phyloP scores from a whole-genome alignment of 768 basidiomycete genomes.

The Lactarius deliciosus region DNA sequence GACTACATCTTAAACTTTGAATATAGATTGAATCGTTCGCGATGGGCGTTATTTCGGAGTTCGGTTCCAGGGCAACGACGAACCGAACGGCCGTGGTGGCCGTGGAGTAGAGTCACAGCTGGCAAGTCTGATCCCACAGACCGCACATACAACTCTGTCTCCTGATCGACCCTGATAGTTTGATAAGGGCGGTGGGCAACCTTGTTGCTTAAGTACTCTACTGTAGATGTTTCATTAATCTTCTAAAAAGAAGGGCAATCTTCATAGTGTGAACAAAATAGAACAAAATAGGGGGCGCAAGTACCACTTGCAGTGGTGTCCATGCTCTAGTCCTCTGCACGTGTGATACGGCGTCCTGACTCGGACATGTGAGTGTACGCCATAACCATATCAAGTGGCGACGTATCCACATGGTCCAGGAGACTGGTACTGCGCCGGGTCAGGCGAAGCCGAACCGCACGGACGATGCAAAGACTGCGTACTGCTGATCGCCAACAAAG shows the following conservation, averaged over 20 bases:
- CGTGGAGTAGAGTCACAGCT: constrained; percentile 1
- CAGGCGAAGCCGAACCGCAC: neutral
- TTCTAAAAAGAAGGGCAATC: constrained; percentile 6
- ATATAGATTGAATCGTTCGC: neutral
- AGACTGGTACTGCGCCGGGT: neutral
- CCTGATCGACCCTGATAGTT: constrained; percentile 13
- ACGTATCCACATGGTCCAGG: neutral
- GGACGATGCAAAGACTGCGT: neutral
- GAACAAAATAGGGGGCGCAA: neutral
- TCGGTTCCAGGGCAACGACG: constrained; percentile 13
- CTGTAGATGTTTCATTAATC: neutral
- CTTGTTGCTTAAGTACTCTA: constrained; percentile 13
- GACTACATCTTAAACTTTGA: constrained; percentile 3
- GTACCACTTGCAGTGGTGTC: neutral
- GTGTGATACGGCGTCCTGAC: neutral
- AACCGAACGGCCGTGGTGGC: neutral
- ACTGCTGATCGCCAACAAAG: neutral
- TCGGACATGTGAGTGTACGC: neutral
- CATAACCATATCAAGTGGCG: neutral
- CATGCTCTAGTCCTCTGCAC: neutral
- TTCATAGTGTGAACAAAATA: neutral
- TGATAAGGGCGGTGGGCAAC: constrained; percentile 19
- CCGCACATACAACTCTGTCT: neutral
- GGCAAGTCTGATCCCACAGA: constrained; percentile 4
- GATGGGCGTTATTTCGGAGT: neutral